These are phyloP conservation scores for Kodamaea fungicola DNA, from an alignment of 1,139 yeast species.

Conservation along the genomic window DNA sequence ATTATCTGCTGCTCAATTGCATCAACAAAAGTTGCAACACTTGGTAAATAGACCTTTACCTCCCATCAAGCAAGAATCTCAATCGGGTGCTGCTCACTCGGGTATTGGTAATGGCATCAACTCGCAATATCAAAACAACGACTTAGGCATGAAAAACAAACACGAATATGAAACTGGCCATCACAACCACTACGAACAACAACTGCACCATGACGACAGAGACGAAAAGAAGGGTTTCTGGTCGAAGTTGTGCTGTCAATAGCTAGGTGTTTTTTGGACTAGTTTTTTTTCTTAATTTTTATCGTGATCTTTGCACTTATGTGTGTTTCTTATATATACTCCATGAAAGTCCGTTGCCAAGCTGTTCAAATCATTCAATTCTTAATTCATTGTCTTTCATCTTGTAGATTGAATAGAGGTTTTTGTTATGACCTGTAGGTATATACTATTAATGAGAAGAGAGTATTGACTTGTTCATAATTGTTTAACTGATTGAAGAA, in stretches of 20 bases:
- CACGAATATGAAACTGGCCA: conserved; percentile 17
- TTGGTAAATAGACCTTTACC: conserved; percentile 51
- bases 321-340: conserved; percentile 2
- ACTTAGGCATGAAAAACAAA: conserved; percentile 11
- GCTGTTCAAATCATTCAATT: conserved; percentile 4
- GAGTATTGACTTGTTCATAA: too few species aligned
- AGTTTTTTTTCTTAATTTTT: conserved; percentile 1
- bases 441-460: too few species aligned
- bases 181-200: conserved; percentile 33
- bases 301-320: not conserved
- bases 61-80: conserved; percentile 46
- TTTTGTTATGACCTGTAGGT: too few species aligned
- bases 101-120: conserved; percentile 5
- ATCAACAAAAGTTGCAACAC: conserved; percentile 50
- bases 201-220: conserved; percentile 33
- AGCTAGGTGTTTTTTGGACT: conserved; percentile 6
- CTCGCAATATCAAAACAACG: conserved; percentile 11
- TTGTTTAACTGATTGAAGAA: too few species aligned
- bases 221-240: conserved; percentile 43
- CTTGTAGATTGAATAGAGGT: too few species aligned
- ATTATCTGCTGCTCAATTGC: conserved; percentile 42
- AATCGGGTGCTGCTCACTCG: conserved; percentile 15
- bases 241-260: conserved; percentile 46
- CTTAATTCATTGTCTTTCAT: conserved; percentile 2
- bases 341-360: conserved; percentile 2